These are phyloP conservation scores for Neoscytalidium dimidiatum DNA, from an alignment of 2,329 filamentous ascomycete species.

Conservation along the genomic window DNA sequence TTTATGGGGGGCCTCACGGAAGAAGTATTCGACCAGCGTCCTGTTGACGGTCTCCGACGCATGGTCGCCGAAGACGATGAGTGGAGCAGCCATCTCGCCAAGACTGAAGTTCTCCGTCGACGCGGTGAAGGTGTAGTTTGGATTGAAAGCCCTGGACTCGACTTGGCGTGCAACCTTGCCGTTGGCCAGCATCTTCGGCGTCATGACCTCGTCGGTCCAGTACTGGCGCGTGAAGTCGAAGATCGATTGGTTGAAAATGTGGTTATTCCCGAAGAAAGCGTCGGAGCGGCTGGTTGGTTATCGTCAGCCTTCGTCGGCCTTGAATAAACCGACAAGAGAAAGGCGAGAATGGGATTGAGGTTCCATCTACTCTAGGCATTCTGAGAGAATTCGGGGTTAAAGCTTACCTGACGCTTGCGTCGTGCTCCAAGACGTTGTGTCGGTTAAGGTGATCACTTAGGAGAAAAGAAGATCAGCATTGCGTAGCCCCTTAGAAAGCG, in stretches of 20 bases:
- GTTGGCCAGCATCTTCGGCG: constrained; percentile 46
- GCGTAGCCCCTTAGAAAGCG: too few species aligned
- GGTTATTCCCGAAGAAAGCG: constrained; percentile 53
- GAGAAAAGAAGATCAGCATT: not conserved
- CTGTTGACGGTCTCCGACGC: constrained; percentile 42
- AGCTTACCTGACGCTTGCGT: constrained; percentile 42
- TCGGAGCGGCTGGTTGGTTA: constrained; percentile 47
- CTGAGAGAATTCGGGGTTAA: constrained; percentile 20
- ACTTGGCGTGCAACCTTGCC: constrained; percentile 49
- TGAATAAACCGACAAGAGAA: too few species aligned
- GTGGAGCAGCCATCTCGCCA: constrained; percentile 53
- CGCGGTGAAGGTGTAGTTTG: constrained; percentile 49
- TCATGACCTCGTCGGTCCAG: constrained; percentile 48
- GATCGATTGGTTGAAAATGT: constrained; percentile 55
- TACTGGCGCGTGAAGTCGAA: constrained; percentile 50
- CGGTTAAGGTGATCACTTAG: constrained; percentile 44
- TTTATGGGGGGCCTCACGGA: constrained; percentile 41
- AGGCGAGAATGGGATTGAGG: too few species aligned
- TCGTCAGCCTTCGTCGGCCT: too few species aligned
- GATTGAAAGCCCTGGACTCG: constrained; percentile 50
- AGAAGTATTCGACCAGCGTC: constrained; percentile 48
- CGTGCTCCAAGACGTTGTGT: constrained; percentile 54
- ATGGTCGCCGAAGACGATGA: constrained; percentile 54
- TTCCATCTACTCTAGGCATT: not conserved
- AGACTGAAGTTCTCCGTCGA: constrained; percentile 49